Percentiles rank a stretch among this genome's conserved stretches.
Conservation (phyloP, 2,329 filamentous ascomycete genomes). For the Drechslerella coelobrocha region DNA sequence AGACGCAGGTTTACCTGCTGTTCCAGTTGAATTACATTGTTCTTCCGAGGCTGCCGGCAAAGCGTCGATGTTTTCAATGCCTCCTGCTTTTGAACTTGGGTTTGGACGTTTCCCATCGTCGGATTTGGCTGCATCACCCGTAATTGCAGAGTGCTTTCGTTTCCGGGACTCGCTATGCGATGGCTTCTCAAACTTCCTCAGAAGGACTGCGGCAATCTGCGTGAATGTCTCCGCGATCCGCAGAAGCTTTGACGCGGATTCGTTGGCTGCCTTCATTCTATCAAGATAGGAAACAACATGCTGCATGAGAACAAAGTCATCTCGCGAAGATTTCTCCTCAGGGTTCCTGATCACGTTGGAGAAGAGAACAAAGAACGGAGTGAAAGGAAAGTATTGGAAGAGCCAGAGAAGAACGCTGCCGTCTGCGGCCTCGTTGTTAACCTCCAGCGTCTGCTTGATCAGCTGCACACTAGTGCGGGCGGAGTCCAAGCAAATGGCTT, state of each 20-base stretch:
- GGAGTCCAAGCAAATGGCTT: constrained; percentile 45
- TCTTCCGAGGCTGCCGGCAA: constrained; percentile 2
- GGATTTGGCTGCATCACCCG: constrained; percentile 16
- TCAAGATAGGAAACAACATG: constrained; percentile 53
- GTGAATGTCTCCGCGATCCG: constrained; percentile 54
- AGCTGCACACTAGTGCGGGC: constrained; percentile 46
- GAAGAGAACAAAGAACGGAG: constrained; percentile 68
- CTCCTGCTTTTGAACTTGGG: constrained; percentile 28
- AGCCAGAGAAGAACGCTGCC: constrained; percentile 57
- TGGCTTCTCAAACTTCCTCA: constrained; percentile 47
- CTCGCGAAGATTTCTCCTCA: constrained; percentile 37
- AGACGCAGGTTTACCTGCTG: neutral
- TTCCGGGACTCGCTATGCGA: constrained; percentile 45
- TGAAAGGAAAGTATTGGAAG: constrained; percentile 64
- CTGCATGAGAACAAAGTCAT: constrained; percentile 54
- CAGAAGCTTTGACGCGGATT: constrained; percentile 54
- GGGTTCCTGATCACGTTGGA: constrained; percentile 62
- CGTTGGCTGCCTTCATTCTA: constrained; percentile 53
- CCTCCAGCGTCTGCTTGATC: constrained; percentile 46
- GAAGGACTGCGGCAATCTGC: constrained; percentile 51
- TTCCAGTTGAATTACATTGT: neutral
- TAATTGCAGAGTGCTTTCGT: constrained; percentile 47
- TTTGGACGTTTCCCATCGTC: constrained; percentile 48
- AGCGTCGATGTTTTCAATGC: constrained; percentile 12
- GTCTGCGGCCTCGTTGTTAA: constrained; percentile 57